phyloP scores from a whole-genome alignment of 148 eudicot genomes.

The Chenopodium quinoa region DNA sequence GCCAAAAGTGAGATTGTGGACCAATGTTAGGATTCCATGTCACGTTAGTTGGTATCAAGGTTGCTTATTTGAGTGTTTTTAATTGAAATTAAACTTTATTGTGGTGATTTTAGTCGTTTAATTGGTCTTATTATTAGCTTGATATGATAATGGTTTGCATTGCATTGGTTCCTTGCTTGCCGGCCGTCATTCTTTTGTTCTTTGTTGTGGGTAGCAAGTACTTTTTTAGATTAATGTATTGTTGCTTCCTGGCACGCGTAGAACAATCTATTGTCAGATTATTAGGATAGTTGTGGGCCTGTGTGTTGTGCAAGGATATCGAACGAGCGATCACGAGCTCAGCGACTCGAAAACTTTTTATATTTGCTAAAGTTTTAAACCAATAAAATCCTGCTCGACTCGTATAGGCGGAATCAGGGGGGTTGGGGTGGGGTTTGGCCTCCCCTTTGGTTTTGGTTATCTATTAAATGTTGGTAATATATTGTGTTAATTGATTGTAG shows the following conservation, averaged over 20 bases:
- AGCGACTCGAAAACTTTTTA: no score
- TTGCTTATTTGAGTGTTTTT: background rate
- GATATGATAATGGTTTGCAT: background rate
- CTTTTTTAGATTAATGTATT: background rate
- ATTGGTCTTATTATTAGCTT: background rate
- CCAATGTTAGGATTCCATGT: slow-evolving; percentile 8
- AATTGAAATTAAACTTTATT: background rate
- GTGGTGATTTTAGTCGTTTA: background rate
- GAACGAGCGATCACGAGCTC: no score
- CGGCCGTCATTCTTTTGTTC: background rate
- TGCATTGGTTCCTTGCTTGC: background rate
- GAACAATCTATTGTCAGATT: background rate
- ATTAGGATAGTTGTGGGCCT: background rate
- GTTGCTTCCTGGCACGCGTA: background rate
- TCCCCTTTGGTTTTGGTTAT: no score
- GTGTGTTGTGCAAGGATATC: no score
- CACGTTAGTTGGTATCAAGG: slow-evolving; percentile 16
- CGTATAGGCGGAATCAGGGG: no score
- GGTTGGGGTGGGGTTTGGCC: no score
- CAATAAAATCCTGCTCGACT: no score
- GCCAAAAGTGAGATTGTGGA: background rate
- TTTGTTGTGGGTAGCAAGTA: background rate
- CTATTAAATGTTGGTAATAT: no score
- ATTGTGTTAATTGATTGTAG: no score
- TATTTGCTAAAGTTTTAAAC: no score